Evolutionary conservation across 495 filamentous ascomycete genomes (phyloP).

Genomic region (Hyphodiscus hymeniophilus): DNA sequence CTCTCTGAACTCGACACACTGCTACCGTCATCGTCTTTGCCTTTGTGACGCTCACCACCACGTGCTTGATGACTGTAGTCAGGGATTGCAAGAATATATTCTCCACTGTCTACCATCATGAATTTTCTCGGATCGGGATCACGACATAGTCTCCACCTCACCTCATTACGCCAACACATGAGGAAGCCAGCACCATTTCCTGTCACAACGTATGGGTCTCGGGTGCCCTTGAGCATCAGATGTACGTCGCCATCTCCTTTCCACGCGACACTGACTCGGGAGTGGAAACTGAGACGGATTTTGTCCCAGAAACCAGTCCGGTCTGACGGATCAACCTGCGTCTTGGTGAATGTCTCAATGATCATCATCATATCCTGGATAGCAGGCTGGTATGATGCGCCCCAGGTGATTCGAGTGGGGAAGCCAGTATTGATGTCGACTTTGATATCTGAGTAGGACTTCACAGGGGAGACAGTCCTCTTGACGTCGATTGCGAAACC

Average conservation of each 20-base stretch:
- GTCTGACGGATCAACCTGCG: constrained; percentile 87
- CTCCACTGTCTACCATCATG: constrained; percentile 90
- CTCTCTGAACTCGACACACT: constrained; percentile 54
- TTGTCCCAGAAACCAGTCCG: constrained; percentile 98
- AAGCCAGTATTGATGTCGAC: constrained; percentile 88
- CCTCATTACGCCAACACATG: constrained; percentile 95
- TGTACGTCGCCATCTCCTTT: constrained; percentile 94
- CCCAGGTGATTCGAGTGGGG: constrained; percentile 92
- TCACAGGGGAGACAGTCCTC: constrained; percentile 87
- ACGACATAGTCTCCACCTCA: constrained; percentile 73
- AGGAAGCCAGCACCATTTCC: constrained; percentile 90
- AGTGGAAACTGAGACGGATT: constrained; percentile 90
- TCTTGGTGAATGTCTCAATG: constrained; percentile 94
- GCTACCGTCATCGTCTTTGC: constrained; percentile 43
- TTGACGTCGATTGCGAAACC: constrained; percentile 79
- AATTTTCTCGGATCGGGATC: constrained; percentile 83
- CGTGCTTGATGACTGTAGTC: constrained; percentile 87
- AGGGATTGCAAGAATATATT: constrained; percentile 88
- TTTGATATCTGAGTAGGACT: constrained; percentile 88
- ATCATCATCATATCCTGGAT: constrained; percentile 99
- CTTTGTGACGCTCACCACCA: constrained; percentile 45
- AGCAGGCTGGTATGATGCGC: constrained; percentile 92
- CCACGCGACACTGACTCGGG: constrained; percentile 82
- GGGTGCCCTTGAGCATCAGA: constrained; percentile 81
- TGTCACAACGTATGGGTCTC: constrained; percentile 90